phyloP scores from a whole-genome alignment of 2,329 filamentous ascomycete genomes.

The Zasmidium citrigriseum region DNA sequence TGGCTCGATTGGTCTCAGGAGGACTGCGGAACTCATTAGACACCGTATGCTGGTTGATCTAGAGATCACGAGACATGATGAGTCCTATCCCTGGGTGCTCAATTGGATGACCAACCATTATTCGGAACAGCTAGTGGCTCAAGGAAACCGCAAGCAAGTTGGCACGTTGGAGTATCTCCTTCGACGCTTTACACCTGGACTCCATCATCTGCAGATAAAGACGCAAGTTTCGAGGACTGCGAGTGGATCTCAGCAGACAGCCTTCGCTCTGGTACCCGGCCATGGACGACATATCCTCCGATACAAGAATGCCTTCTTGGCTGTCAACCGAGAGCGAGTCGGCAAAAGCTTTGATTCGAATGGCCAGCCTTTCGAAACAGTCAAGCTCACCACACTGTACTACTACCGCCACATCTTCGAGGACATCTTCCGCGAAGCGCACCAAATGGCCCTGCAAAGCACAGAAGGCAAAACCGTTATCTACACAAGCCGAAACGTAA shows the following conservation, averaged over 20 bases:
- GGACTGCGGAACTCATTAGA: constrained; percentile 72
- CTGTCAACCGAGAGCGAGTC: constrained; percentile 76
- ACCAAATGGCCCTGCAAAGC: constrained; percentile 73
- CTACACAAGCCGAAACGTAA: constrained; percentile 79
- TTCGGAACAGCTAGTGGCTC: constrained; percentile 42
- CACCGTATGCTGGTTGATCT: constrained; percentile 89
- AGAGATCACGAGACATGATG: constrained; percentile 91
- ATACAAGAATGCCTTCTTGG: constrained; percentile 82
- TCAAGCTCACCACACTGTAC: constrained; percentile 90
- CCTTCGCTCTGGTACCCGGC: constrained; percentile 87
- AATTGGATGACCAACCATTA: constrained; percentile 79
- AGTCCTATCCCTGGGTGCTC: constrained; percentile 90
- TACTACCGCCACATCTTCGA: constrained; percentile 87
- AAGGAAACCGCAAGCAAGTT: constrained; percentile 27
- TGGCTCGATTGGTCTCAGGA: constrained; percentile 73
- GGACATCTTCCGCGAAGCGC: constrained; percentile 83
- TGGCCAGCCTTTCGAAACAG: constrained; percentile 89
- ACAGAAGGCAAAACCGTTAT: constrained; percentile 93
- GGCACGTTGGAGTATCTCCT: constrained; percentile 56
- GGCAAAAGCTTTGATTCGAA: constrained; percentile 80
- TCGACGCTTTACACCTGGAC: constrained; percentile 58
- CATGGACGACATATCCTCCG: constrained; percentile 87
- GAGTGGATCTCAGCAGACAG: constrained; percentile 71
- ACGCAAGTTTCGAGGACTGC: constrained; percentile 63
- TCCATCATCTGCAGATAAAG: constrained; percentile 66